Conservation (phyloP, 345 rosid species). For the Anastatica hierochuntica region DNA sequence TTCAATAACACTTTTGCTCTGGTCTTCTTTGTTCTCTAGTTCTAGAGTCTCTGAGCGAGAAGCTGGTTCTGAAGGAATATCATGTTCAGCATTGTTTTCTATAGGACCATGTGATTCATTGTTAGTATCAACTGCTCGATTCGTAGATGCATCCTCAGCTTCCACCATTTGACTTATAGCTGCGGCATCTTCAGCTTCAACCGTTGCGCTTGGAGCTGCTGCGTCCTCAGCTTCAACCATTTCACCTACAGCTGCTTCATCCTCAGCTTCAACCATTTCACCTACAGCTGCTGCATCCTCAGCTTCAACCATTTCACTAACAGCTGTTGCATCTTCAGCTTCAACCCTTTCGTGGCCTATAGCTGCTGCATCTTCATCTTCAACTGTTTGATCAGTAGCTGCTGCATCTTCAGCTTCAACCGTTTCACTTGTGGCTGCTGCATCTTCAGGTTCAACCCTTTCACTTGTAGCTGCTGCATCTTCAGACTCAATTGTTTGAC, state of each 20-base stretch:
- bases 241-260: background rate
- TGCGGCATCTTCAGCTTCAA: background rate
- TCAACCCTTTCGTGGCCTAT: background rate
- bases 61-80: slow-evolving; percentile 4
- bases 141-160: slow-evolving; percentile 16
- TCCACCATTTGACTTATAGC: background rate
- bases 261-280: background rate
- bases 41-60: slow-evolving; percentile 10
- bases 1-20: slow-evolving; percentile 1
- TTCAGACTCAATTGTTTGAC: background rate
- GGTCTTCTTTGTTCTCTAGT: slow-evolving; percentile 9
- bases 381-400: background rate
- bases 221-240: background rate
- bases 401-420: background rate
- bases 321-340: background rate
- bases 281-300: background rate
- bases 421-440: background rate
- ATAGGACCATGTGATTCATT: background rate
- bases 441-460: background rate
- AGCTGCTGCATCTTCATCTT: slow-evolving; percentile 12
- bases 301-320: background rate
- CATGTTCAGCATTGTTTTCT: background rate
- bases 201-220: background rate
- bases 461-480: background rate
- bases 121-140: slow-evolving; percentile 6